phyloP scores from a whole-genome alignment of 2,329 filamentous ascomycete species.

The Verticillium nonalfalfae region DNA sequence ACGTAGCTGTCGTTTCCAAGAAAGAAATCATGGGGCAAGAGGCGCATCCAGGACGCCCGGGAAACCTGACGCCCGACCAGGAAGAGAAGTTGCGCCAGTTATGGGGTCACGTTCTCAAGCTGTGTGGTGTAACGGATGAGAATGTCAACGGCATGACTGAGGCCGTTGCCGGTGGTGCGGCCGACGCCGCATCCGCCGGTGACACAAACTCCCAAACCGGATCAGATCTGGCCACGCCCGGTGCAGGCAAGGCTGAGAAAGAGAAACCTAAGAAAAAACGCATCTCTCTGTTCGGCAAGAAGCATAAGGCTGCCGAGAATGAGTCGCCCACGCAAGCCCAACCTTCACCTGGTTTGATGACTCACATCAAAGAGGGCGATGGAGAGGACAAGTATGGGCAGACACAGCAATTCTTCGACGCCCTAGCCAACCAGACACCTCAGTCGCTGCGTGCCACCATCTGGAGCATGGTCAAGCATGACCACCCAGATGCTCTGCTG shows the following conservation, averaged over 20 bases:
- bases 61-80: constrained; percentile 84
- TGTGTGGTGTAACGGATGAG: constrained; percentile 56
- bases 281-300: constrained; percentile 61
- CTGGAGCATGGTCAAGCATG: constrained; percentile 93
- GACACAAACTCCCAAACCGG: constrained; percentile 13
- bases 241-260: neutral
- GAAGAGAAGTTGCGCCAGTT: constrained; percentile 83
- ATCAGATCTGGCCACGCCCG: neutral
- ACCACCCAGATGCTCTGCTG: constrained; percentile 81
- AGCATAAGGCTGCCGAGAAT: constrained; percentile 46
- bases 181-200: constrained; percentile 17
- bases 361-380: constrained; percentile 36
- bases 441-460: constrained; percentile 75
- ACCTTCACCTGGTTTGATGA: constrained; percentile 25
- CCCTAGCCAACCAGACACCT: constrained; percentile 68
- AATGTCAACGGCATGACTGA: constrained; percentile 16
- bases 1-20: neutral
- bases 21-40: constrained; percentile 31
- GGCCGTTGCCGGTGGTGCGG: constrained; percentile 21
- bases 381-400: constrained; percentile 90
- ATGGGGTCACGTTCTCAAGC: constrained; percentile 70
- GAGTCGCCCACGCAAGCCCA: constrained; percentile 25
- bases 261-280: constrained; percentile 71
- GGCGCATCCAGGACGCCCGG: constrained; percentile 64
- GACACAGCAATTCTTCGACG: constrained; percentile 78